phyloP scores from a whole-genome alignment of 2,329 filamentous ascomycete species.

The Neonectria ditissima region DNA sequence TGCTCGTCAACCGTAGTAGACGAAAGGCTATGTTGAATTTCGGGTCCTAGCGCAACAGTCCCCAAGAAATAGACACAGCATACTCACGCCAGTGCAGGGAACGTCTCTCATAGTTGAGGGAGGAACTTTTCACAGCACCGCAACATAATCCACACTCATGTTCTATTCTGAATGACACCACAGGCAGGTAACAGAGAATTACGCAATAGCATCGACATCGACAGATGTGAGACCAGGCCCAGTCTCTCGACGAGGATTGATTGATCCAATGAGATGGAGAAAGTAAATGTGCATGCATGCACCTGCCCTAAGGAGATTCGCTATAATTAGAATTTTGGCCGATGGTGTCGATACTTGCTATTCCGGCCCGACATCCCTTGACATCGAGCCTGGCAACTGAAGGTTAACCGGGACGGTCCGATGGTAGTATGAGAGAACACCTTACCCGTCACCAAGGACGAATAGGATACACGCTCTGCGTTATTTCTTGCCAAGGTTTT shows the following conservation, averaged over 20 bases:
- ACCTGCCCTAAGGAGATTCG: background rate
- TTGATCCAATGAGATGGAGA: background rate
- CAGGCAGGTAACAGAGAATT: background rate
- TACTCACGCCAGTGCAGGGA: background rate
- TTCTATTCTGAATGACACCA: background rate
- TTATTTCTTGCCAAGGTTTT: background rate
- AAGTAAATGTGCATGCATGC: background rate
- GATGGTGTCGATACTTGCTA: background rate
- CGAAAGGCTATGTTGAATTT: background rate
- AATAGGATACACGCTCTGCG: background rate
- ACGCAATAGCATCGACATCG: background rate
- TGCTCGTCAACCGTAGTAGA: no score
- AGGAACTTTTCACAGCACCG: background rate
- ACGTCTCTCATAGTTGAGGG: background rate
- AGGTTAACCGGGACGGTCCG: background rate
- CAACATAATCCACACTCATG: background rate
- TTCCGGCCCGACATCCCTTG: slow-evolving; percentile 1
- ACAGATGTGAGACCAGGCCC: background rate
- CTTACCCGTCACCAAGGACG: background rate
- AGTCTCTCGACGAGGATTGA: no score
- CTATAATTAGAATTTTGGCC: background rate
- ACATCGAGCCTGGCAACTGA: background rate
- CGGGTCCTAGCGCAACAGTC: background rate
- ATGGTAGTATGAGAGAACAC: background rate
- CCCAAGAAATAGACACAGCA: background rate